Evolutionary conservation across 768 basidiomycete species (phyloP).

Genomic region (Trametes maxima): DNA sequence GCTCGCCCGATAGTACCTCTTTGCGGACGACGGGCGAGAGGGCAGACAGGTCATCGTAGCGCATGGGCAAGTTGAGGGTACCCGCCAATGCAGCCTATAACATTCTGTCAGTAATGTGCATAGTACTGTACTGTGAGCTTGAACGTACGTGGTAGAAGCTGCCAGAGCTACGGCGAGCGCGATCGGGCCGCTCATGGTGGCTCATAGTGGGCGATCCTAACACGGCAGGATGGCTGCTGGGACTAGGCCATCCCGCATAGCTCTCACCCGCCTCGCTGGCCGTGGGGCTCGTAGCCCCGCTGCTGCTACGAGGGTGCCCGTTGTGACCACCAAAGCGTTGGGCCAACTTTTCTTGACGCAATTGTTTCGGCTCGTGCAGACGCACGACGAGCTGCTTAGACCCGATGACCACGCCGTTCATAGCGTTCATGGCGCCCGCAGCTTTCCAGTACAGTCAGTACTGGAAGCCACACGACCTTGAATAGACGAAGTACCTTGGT

Average conservation of each 20-base stretch:
- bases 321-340: conserved; percentile 76
- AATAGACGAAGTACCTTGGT: conserved; percentile 58
- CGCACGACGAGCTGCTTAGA: conserved; percentile 82
- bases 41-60: conserved; percentile 81
- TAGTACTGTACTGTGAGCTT: not conserved
- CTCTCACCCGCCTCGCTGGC: conserved; percentile 81
- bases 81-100: conserved; percentile 78
- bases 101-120: not conserved
- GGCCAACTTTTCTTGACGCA: conserved; percentile 88
- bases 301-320: conserved; percentile 77
- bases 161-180: conserved; percentile 77
- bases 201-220: conserved; percentile 60
- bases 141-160: conserved; percentile 79
- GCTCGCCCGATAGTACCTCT: conserved; percentile 82
- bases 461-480: not conserved
- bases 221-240: conserved; percentile 53
- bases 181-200: conserved; percentile 53
- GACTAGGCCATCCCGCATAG: conserved; percentile 74
- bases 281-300: conserved; percentile 85
- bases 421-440: conserved; percentile 67
- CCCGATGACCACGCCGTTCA: conserved; percentile 78
- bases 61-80: conserved; percentile 79
- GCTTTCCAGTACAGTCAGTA: conserved; percentile 45
- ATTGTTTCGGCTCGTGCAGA: conserved; percentile 87
- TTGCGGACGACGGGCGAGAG: conserved; percentile 87